These are phyloP conservation scores for Trichoderma sp. DNA, from an alignment of 2,329 filamentous ascomycete species.

Conservation along the genomic window DNA sequence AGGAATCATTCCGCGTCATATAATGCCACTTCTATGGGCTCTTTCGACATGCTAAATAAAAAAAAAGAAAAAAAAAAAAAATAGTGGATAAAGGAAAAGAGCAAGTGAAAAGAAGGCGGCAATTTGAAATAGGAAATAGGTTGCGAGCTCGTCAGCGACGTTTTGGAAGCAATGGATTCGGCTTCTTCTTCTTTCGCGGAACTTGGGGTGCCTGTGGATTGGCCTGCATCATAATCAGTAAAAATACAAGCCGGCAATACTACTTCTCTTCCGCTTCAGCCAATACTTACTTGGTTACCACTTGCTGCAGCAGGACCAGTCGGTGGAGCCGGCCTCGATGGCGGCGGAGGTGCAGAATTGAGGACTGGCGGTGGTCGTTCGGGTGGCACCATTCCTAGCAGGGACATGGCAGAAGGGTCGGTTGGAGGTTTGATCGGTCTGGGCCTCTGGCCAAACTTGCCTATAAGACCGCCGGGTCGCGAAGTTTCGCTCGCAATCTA, in stretches of 20 bases:
- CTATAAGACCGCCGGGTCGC: slow-evolving; percentile 38
- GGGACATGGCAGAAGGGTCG: slow-evolving; percentile 56
- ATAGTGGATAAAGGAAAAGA: neutral
- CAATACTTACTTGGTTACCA: slow-evolving; percentile 26
- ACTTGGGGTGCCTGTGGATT: slow-evolving; percentile 32
- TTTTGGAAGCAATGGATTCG: slow-evolving; percentile 49
- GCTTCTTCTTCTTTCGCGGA: slow-evolving; percentile 44
- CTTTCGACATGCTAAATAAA: neutral
- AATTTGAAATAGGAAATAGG: neutral
- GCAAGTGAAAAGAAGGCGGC: neutral
- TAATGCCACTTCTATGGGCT: slow-evolving; percentile 7
- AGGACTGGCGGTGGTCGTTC: slow-evolving; percentile 43
- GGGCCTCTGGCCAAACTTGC: slow-evolving; percentile 42
- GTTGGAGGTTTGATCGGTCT: slow-evolving; percentile 37
- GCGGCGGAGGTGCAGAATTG: slow-evolving; percentile 22
- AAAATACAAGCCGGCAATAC: neutral
- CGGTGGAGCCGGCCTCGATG: slow-evolving; percentile 28
- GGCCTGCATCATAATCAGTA: neutral
- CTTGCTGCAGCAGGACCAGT: slow-evolving; percentile 25
- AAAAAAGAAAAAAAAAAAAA: neutral
- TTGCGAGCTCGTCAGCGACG: slow-evolving; percentile 32
- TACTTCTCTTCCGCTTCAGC: neutral
- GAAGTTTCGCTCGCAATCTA: slow-evolving; percentile 38
- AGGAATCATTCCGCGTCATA: neutral
- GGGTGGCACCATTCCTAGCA: slow-evolving; percentile 51